Base-by-base conservation (phyloP, 163 green algal genomes). In the Scenedesmus sp. region DNA sequence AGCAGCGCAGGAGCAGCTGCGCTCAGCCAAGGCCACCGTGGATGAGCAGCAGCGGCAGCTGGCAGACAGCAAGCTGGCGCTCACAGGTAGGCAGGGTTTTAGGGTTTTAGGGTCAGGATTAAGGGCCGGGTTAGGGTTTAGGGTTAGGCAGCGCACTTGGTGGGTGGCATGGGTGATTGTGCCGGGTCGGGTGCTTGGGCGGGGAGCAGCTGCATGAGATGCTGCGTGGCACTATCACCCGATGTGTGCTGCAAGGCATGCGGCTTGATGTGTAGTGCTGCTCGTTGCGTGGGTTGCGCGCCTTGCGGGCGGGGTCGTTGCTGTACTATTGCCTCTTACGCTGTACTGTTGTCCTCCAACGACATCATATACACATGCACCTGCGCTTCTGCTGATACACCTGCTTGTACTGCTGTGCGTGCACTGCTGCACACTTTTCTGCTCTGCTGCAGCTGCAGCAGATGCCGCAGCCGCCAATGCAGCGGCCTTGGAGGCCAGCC, bases 21-120 rank as follows among this genome's bases (percentile, higher is more conserved):
- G 12, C 23, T 64, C 62, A 73, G 82, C 64, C 16, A 4, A 12
- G 9, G 66, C 62, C 34, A 52, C 62, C 1, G 3, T 92, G 12
- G 34, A 20, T 54, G 88, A 92, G 88, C 46, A 77, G 23, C 34
- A 55, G 57, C 57, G 88, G 8, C 57, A 92, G 60, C 77, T 88
- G 77, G 88, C 88, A 34, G 81, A 92, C 5, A 52, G 88, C 64
- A 66, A 91, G 16, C 74, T 91, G 87, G 70, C 87, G 23, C 87
- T 91, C 1, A 87, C 70, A 79, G 87, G 70, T 73, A 34, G 66
- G 16, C 15, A 76, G 66, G 2, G 66, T 5, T 73, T 12, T 1
- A 15, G 67, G 5, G 66, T 76, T 16, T 4, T 7, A 76, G 16
- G 16, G 34, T 46, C 34, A 46, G 34, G 34, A 46, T 46, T 46